Evolutionary conservation across 2,329 filamentous ascomycete species (phyloP).

Genomic region (Thelonectria rubi): DNA sequence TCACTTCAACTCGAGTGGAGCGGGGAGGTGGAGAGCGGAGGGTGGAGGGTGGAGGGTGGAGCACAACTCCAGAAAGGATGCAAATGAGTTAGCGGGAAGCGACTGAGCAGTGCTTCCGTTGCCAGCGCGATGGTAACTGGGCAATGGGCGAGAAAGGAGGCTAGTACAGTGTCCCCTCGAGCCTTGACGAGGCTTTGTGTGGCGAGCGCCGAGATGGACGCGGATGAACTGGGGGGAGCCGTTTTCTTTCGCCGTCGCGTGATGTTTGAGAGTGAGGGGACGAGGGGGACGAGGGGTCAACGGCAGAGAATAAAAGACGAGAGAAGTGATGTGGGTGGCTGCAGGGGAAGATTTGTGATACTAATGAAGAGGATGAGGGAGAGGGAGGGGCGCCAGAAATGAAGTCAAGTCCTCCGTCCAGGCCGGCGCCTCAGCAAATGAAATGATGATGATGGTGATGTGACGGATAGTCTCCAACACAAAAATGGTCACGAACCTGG

Average conservation of each 20-base stretch:
- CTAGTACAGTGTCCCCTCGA: slow-evolving; percentile 11
- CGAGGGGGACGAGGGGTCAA: background rate
- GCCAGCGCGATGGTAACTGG: slow-evolving; percentile 13
- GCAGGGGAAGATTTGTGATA: background rate
- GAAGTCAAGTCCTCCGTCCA: background rate
- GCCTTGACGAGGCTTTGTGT: slow-evolving; percentile 11
- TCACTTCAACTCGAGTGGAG: slow-evolving; percentile 6
- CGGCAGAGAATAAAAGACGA: background rate
- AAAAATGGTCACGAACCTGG: slow-evolving; percentile 16
- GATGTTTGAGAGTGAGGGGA: slow-evolving; percentile 2
- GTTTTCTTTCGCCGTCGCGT: slow-evolving; percentile 13
- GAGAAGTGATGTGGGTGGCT: background rate
- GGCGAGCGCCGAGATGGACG: slow-evolving; percentile 13
- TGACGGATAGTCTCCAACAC: slow-evolving; percentile 9
- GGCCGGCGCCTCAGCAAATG: slow-evolving; percentile 1
- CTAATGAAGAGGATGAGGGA: background rate
- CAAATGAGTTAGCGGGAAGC: slow-evolving; percentile 23
- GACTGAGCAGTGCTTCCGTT: slow-evolving; percentile 3
- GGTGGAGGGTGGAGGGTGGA: slow-evolving; percentile 20
- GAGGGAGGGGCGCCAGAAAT: background rate
- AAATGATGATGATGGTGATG: slow-evolving; percentile 20
- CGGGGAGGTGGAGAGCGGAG: slow-evolving; percentile 19
- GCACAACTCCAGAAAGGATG: slow-evolving; percentile 25
- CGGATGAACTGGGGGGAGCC: slow-evolving; percentile 15
- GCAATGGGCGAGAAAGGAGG: slow-evolving; percentile 7